Base-by-base conservation (phyloP, 805 yeast species). In the Suhomyces prunicola region DNA sequence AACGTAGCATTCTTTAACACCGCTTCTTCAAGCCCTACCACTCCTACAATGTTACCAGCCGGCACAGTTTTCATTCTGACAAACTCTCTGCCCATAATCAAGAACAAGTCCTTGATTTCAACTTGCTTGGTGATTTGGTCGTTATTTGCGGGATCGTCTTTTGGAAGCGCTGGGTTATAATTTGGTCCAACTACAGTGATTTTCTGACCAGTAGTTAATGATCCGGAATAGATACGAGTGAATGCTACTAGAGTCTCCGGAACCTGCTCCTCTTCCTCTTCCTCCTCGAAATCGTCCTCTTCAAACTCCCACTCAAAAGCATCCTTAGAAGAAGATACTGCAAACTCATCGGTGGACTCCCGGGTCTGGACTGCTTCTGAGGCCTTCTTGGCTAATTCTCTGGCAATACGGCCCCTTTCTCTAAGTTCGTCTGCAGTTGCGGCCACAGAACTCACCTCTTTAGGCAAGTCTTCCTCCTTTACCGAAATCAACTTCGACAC, bases 1-100 rank as follows among this genome's bases (percentile, higher is more conserved):
- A 90, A 67, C 0, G 99, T 92, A 48, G 97, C 99, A 63, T 86
- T 89, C 66, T 94, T 94, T 59, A 93, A 69, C 31, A 94, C 79
- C 50, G 83, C 84, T 6, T 88, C 89, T 2, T 87, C 96, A 19
- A 94, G 76, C 0, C 99, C 98, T 36, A 91, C 93, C 48, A 94
- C 86, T 48, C 97, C 99, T 6, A 90, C 96, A 55, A 94, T 90
- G 60, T 88, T 90, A 31, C 99, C 99, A 1, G 97, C 93, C 2
- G 97, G 97, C 5, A 93, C 97, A 15, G 78, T 79, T 44, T 86
- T 80, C 57, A 94, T 75, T 2, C 92, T 78, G 2, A 91, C 83
- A 35, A 93, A 72, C 54, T 94, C 97, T 58, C 93, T 78, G 17
- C 99, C 99, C 98, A 94, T 94, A 51, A 94, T 76, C 51, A 94